Conservation (phyloP, 192 early-diverging fungal genomes). For the Backusella mclennaniae region DNA sequence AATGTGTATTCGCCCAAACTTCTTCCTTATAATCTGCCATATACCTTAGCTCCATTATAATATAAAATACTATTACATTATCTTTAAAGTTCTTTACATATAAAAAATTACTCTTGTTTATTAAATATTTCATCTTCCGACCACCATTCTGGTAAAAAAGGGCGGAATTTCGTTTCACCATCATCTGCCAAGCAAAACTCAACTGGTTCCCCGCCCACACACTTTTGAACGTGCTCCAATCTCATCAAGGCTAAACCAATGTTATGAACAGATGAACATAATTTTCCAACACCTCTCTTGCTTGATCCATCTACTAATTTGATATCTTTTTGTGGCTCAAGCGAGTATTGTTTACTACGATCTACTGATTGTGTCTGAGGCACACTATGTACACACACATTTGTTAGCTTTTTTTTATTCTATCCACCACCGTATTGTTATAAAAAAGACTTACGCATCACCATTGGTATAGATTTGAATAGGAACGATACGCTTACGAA, state of each 20-base stretch:
- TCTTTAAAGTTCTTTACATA: background rate
- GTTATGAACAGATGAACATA: constrained; percentile 67
- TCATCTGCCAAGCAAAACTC: constrained; percentile 5
- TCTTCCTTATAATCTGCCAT: background rate
- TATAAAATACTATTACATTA: background rate
- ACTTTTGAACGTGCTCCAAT: constrained; percentile 63
- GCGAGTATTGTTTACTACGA: background rate
- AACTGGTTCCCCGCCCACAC: background rate
- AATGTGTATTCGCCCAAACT: too few species aligned
- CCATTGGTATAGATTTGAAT: constrained; percentile 58
- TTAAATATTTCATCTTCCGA: background rate
- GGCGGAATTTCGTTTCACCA: constrained; percentile 6
- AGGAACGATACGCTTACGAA: constrained; percentile 89
- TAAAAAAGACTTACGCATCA: constrained; percentile 41
- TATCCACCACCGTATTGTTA: background rate
- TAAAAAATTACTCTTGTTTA: constrained; percentile 4
- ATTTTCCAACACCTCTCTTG: constrained; percentile 59
- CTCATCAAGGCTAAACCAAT: constrained; percentile 87
- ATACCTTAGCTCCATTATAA: background rate
- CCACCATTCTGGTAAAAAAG: constrained; percentile 32
- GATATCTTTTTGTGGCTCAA: constrained; percentile 32
- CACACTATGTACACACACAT: background rate
- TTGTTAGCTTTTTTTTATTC: background rate
- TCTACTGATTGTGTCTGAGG: constrained; percentile 17
- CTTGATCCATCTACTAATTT: constrained; percentile 34